These are phyloP conservation scores for Cutaneotrichosporon sp. DNA, from an alignment of 1,284 basidiomycete genomes.

Conservation along the genomic window DNA sequence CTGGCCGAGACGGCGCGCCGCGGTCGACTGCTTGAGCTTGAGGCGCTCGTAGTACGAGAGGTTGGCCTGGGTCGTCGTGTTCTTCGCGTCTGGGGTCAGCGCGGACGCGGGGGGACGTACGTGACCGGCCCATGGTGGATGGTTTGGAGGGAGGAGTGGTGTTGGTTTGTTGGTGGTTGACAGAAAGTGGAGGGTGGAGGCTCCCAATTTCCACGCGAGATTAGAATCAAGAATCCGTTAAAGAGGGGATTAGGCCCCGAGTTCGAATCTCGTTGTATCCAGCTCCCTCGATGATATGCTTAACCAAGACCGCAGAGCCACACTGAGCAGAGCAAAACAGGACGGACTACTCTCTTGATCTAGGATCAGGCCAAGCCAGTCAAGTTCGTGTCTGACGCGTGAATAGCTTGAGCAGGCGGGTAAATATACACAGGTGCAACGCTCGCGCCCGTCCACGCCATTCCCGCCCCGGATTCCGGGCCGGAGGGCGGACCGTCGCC, in stretches of 20 bases:
- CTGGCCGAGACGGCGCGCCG: slow-evolving; percentile 73
- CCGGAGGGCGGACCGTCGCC: background rate
- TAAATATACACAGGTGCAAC: no score
- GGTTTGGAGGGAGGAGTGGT: background rate
- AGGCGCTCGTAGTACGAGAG: slow-evolving; percentile 52
- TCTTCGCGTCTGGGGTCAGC: slow-evolving; percentile 46
- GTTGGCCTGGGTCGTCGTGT: slow-evolving; percentile 51
- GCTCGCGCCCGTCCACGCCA: background rate
- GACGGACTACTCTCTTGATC: no score
- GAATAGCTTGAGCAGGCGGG: no score
- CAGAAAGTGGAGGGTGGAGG: background rate
- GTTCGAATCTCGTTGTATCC: no score
- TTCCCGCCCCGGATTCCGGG: background rate
- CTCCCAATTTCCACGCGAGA: no score
- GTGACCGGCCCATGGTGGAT: slow-evolving; percentile 2
- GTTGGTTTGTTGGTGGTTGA: background rate
- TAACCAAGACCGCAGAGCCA: no score
- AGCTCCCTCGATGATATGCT: no score
- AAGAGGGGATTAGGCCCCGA: no score
- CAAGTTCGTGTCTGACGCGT: background rate
- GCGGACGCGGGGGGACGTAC: background rate
- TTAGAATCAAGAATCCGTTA: no score
- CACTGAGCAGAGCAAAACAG: no score
- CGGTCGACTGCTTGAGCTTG: slow-evolving; percentile 41
- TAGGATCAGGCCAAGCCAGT: no score